Evolutionary conservation across 2,329 filamentous ascomycete species (phyloP).

Genomic region (Canariomyces notabilis): DNA sequence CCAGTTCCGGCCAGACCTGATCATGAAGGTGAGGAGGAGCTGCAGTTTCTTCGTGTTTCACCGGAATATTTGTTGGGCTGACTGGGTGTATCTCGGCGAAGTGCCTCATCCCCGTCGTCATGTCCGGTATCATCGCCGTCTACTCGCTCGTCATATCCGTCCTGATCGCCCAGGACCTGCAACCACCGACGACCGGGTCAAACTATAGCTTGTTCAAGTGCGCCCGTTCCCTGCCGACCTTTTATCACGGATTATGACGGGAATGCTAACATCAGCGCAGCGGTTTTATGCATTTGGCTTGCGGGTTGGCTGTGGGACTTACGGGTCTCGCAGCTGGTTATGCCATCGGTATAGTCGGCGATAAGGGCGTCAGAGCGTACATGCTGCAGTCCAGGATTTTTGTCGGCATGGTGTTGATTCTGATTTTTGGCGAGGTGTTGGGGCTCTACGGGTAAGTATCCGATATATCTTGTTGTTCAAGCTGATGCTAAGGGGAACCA

Average conservation of each 20-base stretch:
- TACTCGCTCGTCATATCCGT: slow-evolving; percentile 97
- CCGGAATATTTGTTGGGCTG: background rate
- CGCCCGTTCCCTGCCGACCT: slow-evolving; percentile 30
- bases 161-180: slow-evolving; percentile 86
- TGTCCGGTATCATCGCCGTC: slow-evolving; percentile 98
- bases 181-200: slow-evolving; percentile 57
- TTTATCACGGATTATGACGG: background rate
- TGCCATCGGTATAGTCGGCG: slow-evolving; percentile 91
- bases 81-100: slow-evolving; percentile 30
- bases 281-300: slow-evolving; percentile 89
- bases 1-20: slow-evolving; percentile 78
- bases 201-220: slow-evolving; percentile 82
- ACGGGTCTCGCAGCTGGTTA: slow-evolving; percentile 93
- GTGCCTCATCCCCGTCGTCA: slow-evolving; percentile 85
- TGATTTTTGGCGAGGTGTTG: slow-evolving; percentile 97
- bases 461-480: background rate
- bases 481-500: slow-evolving; percentile 20
- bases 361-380: slow-evolving; percentile 88
- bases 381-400: slow-evolving; percentile 96
- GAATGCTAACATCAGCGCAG: slow-evolving; percentile 37
- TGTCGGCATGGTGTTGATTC: slow-evolving; percentile 96
- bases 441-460: slow-evolving; percentile 88
- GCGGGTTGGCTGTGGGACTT: slow-evolving; percentile 84
- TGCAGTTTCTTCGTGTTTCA: background rate
- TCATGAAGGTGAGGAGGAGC: slow-evolving; percentile 68